Percentiles rank a stretch among this genome's conserved stretches.
These are phyloP conservation scores for Syzygium aqueum DNA, from an alignment of 345 rosid species.

Conservation along the genomic window DNA sequence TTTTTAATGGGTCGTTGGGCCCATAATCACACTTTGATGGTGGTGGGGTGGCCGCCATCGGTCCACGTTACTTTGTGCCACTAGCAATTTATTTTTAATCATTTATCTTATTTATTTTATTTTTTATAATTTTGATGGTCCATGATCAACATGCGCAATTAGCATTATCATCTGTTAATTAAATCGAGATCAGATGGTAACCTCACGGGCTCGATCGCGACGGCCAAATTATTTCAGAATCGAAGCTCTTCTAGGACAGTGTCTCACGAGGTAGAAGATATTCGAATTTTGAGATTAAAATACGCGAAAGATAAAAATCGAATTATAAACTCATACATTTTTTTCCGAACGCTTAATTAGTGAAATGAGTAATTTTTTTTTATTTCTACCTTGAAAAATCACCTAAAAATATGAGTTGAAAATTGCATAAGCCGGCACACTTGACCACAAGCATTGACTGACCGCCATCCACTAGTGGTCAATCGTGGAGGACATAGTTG, in stretches of 20 bases:
- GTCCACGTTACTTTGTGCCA: neutral
- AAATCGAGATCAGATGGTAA: neutral
- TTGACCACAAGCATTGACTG: neutral
- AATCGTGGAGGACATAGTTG: neutral
- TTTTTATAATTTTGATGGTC: neutral
- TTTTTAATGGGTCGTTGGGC: neutral
- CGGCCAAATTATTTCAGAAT: neutral
- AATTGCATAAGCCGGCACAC: neutral
- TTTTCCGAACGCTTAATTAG: neutral
- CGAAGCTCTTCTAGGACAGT: neutral
- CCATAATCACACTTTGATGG: neutral
- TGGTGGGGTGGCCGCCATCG: neutral
- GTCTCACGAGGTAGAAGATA: neutral
- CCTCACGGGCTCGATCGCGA: neutral
- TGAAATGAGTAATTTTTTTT: neutral
- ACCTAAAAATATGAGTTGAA: neutral
- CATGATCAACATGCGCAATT: neutral
- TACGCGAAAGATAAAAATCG: neutral
- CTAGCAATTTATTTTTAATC: neutral
- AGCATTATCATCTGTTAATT: neutral
- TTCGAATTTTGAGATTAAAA: neutral
- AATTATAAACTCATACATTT: neutral
- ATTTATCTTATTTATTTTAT: neutral
- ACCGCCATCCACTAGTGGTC: neutral
- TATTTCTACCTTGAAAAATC: neutral